phyloP scores from a whole-genome alignment of 805 yeast genomes.

The Yamadazyma nakazawae region DNA sequence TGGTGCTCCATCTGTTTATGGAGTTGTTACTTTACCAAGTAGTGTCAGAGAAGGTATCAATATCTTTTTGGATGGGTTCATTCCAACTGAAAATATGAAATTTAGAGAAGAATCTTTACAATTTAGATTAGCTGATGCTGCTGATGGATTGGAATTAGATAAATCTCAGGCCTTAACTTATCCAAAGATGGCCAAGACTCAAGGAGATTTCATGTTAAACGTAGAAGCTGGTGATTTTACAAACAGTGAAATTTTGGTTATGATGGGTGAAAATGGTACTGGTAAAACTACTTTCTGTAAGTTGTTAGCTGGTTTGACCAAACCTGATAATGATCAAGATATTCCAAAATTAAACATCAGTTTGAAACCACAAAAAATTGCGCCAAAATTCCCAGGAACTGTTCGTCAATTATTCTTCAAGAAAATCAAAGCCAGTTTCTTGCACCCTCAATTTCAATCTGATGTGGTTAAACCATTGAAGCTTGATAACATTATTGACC shows the following conservation, averaged over 20 bases:
- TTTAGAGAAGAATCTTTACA: slow-evolving; percentile 95
- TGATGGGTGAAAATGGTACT: slow-evolving; percentile 99
- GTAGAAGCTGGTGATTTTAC: slow-evolving; percentile 89
- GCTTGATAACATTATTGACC: slow-evolving; percentile 92
- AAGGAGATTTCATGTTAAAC: slow-evolving; percentile 89
- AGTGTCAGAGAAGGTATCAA: slow-evolving; percentile 99
- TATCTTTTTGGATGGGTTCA: slow-evolving; percentile 96
- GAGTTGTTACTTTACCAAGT: slow-evolving; percentile 95
- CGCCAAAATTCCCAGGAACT: slow-evolving; percentile 98
- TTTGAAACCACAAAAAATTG: slow-evolving; percentile 99
- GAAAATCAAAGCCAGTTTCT: slow-evolving; percentile 89
- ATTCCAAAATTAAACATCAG: slow-evolving; percentile 89
- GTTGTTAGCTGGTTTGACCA: slow-evolving; percentile 86
- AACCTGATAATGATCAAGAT: slow-evolving; percentile 77
- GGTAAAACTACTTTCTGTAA: slow-evolving; percentile 98
- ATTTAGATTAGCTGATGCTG: slow-evolving; percentile 87
- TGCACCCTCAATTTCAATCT: slow-evolving; percentile 96
- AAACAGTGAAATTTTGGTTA: slow-evolving; percentile 93
- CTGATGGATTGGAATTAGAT: slow-evolving; percentile 71
- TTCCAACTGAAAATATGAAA: slow-evolving; percentile 94
- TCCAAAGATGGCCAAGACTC: slow-evolving; percentile 83
- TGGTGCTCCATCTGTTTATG: slow-evolving; percentile 98
- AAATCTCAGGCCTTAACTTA: slow-evolving; percentile 75
- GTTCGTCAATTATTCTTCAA: slow-evolving; percentile 96
- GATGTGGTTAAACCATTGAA: slow-evolving; percentile 95